Percentiles rank a stretch among this genome's conserved stretches.
These are phyloP conservation scores for Candida odintsovae DNA, from an alignment of 805 yeast species.

Conservation along the genomic window DNA sequence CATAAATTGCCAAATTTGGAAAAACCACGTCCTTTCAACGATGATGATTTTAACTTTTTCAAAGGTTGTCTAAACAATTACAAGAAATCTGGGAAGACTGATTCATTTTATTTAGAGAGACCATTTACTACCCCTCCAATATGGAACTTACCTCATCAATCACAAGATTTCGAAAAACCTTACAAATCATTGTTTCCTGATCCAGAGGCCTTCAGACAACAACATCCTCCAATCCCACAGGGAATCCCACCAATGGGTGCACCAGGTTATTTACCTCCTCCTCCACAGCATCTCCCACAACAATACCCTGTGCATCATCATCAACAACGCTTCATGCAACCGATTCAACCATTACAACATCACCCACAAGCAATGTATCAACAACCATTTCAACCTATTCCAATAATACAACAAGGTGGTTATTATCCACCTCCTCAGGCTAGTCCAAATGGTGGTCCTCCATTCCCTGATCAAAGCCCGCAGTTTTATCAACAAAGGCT, in stretches of 20 bases:
- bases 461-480: slow-evolving; percentile 6
- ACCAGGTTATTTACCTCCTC: background rate
- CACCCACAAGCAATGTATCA: slow-evolving; percentile 8
- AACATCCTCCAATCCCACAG: slow-evolving; percentile 2
- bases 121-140: slow-evolving; percentile 75
- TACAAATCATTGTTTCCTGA: slow-evolving; percentile 48
- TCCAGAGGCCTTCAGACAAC: slow-evolving; percentile 7
- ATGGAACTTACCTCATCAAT: slow-evolving; percentile 42
- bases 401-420: slow-evolving; percentile 16
- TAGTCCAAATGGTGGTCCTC: slow-evolving; percentile 1
- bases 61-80: slow-evolving; percentile 20
- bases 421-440: slow-evolving; percentile 4
- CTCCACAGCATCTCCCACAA: slow-evolving; percentile 2
- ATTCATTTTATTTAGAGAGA: slow-evolving; percentile 43
- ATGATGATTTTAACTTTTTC: slow-evolving; percentile 23
- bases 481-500: slow-evolving; percentile 10
- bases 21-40: slow-evolving; percentile 19
- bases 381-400: slow-evolving; percentile 16
- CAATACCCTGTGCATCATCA: slow-evolving; percentile 2
- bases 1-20: slow-evolving; percentile 22
- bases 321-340: slow-evolving; percentile 3
- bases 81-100: slow-evolving; percentile 20
- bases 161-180: slow-evolving; percentile 40
- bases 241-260: background rate
- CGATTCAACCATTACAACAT: slow-evolving; percentile 4